These are phyloP conservation scores for Parastagonospora avenae DNA, from an alignment of 2,329 filamentous ascomycete genomes.

Conservation along the genomic window DNA sequence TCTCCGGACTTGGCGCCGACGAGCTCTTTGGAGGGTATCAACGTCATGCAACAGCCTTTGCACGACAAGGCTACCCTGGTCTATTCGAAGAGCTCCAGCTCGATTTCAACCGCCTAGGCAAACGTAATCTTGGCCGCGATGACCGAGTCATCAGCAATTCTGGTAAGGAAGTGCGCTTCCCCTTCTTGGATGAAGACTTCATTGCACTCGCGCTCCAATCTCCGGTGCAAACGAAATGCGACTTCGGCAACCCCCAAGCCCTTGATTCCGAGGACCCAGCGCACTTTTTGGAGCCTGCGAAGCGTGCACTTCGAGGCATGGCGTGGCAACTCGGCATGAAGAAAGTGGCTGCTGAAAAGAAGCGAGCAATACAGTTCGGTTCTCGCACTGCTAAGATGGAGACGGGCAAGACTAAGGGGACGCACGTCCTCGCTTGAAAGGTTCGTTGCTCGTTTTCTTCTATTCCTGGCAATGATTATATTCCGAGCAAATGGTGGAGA, in stretches of 20 bases:
- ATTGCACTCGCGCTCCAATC: conserved; percentile 77
- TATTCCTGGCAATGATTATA: conserved; percentile 38
- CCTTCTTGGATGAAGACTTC: conserved; percentile 85
- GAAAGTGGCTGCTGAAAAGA: conserved; percentile 81
- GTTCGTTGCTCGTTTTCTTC: conserved; percentile 11
- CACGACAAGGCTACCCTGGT: conserved; percentile 69
- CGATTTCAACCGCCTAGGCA: conserved; percentile 83
- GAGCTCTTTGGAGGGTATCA: conserved; percentile 95
- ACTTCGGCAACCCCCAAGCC: conserved; percentile 63
- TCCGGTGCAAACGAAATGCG: conserved; percentile 85
- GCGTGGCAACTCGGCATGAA: conserved; percentile 75
- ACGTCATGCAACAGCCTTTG: conserved; percentile 79
- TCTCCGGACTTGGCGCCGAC: conserved; percentile 93
- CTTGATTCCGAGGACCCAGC: conserved; percentile 25
- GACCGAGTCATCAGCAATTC: conserved; percentile 90
- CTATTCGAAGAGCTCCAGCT: conserved; percentile 82
- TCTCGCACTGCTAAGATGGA: conserved; percentile 52
- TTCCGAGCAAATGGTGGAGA: conserved; percentile 29
- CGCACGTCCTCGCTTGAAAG: conserved; percentile 47
- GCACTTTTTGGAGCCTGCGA: conserved; percentile 71
- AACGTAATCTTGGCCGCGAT: conserved; percentile 93
- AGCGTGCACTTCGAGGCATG: conserved; percentile 78
- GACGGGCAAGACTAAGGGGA: conserved; percentile 55
- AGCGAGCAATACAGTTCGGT: conserved; percentile 73
- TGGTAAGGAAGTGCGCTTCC: conserved; percentile 86